Base-by-base conservation (phyloP, 371 early-diverging fungal genomes). In the Haplosporangium sp. region DNA sequence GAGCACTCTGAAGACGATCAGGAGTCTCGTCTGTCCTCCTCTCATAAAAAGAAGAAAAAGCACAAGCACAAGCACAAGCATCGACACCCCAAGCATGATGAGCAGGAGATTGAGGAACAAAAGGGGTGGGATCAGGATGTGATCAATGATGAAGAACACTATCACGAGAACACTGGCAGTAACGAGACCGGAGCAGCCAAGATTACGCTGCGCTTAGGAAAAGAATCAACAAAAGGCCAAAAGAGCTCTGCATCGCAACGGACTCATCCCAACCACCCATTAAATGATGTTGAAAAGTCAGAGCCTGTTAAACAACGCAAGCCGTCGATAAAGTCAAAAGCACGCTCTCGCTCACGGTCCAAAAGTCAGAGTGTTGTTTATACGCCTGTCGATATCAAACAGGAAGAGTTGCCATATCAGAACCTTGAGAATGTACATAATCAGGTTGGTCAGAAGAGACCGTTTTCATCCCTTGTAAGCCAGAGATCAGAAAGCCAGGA, bases 61-160 rank as follows among this genome's bases (percentile, higher is more conserved):
- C 75, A 75, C 61, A 81, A 81, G 63, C 81, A 74, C 53, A 74
- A 73, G 64, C 81, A 81, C 42, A 71, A 61, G 48, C 81, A 81
- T 42, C 66, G 67, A 52, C 81, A 75, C 37, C 45, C 55, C 6
- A 63, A 65, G 34, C 81, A 81, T 9, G 61, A 66, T 20, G 61
- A 64, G 1, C 19, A 65, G 35, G 52, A 48, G 38, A 50, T 39
- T 8, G 47, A 61, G 9, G 58, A 61, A 19, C 44, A 45, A 8
- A 15, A 52, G 13, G 58, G 39, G 8, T 52, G 44, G 9, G 40
- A 56, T 27, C 53, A 60, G 7, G 19, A 48, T 8, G 52, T 17
- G 8, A 9, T 4, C 10, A 8, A 59, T 17, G 59, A 58, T 8
- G 44, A 63, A 20, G 35, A n/a, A 3, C 50, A 2, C 19, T 38